phyloP scores from a whole-genome alignment of 2,329 filamentous ascomycete genomes.

The Monosporascus cannonballus region DNA sequence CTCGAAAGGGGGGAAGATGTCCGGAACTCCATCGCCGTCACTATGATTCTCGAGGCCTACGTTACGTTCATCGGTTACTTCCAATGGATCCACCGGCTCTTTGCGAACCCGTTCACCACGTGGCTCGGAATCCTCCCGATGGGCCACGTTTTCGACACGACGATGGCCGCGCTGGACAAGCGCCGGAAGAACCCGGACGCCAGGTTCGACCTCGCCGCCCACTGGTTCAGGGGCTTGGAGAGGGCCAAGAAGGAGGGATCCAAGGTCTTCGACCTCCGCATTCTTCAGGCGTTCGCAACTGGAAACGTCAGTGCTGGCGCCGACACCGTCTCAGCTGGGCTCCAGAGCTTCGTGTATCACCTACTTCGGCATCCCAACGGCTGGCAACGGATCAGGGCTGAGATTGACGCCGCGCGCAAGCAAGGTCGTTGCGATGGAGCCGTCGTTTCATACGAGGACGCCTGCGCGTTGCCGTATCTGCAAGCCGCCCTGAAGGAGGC shows the following conservation, averaged over 20 bases:
- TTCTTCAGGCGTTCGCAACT: slow-evolving; percentile 1
- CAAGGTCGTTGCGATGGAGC: slow-evolving; percentile 3
- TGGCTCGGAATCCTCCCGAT: slow-evolving; percentile 9
- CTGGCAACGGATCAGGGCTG: slow-evolving; percentile 3
- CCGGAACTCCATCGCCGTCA: slow-evolving; percentile 14
- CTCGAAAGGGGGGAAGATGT: slow-evolving; percentile 21
- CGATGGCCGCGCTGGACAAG: slow-evolving; percentile 4
- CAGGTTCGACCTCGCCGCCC: slow-evolving; percentile 5
- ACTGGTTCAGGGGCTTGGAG: slow-evolving; percentile 8
- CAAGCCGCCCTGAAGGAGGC: slow-evolving; percentile 20
- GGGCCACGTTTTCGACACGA: slow-evolving; percentile 5
- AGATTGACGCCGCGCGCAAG: slow-evolving; percentile 8
- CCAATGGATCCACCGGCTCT: slow-evolving; percentile 9
- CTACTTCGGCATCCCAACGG: slow-evolving; percentile 2
- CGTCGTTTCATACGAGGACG: slow-evolving; percentile 10
- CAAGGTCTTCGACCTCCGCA: slow-evolving; percentile 1
- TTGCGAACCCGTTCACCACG: slow-evolving; percentile 13
- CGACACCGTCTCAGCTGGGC: slow-evolving; percentile 4
- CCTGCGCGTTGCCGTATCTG: slow-evolving; percentile 17
- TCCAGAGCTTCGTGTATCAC: slow-evolving; percentile 7
- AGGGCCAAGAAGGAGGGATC: slow-evolving; percentile 4
- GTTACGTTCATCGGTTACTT: slow-evolving; percentile 4
- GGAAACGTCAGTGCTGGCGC: slow-evolving; percentile 5
- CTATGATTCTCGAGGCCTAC: slow-evolving; percentile 1
- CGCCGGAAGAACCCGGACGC: slow-evolving; percentile 7